phyloP scores from a whole-genome alignment of 169 alveolate species.

The Blepharisma undulans region DNA sequence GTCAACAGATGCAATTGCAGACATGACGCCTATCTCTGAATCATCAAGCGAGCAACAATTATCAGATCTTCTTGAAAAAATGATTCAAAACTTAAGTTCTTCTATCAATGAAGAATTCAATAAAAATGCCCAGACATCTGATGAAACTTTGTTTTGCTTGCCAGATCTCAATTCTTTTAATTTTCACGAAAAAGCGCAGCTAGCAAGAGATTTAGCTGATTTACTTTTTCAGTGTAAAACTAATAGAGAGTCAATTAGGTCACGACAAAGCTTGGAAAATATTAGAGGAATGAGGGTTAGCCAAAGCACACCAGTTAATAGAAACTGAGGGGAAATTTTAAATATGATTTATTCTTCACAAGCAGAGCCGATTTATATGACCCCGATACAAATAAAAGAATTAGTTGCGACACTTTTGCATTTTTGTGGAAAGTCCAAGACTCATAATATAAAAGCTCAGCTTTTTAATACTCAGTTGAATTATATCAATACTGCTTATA shows the following conservation, averaged over 20 bases:
- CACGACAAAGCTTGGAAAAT: neutral
- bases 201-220: constrained; percentile 15
- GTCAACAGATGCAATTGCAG: neutral
- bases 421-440: neutral
- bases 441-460: neutral
- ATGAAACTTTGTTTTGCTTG: neutral
- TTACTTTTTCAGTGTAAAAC: constrained; percentile 7
- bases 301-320: neutral
- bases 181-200: constrained; percentile 1
- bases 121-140: neutral
- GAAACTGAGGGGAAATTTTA: neutral
- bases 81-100: constrained; percentile 2
- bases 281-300: neutral
- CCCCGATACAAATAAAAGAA: neutral
- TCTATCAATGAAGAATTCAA: constrained; percentile 8
- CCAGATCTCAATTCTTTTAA: neutral
- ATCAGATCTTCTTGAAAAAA: neutral
- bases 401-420: neutral
- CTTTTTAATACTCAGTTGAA: neutral
- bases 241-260: neutral
- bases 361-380: neutral
- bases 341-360: neutral
- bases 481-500: neutral
- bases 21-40: neutral
- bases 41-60: neutral